Evolutionary conservation across 805 yeast genomes (phyloP), one percentile per base, ranked within the genome.

Genomic region (Jamesozyma jinghongensis): DNA sequence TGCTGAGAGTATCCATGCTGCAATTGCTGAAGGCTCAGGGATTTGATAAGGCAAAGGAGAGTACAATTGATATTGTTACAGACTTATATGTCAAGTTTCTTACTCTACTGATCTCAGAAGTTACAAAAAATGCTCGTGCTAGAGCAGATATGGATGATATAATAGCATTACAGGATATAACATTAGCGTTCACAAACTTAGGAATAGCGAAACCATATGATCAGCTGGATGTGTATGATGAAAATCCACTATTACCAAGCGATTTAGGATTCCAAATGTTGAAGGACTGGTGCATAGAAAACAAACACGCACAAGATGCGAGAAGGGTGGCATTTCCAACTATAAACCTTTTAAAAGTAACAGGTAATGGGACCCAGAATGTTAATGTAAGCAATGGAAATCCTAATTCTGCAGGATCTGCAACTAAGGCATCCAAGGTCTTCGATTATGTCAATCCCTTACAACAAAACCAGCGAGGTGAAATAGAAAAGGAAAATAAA

Each of bases 11-110:
- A 34, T 66, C 79, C 0, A 66, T 73, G 45, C 65, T 74, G 36
- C 81, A 75, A 56, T 57, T 68, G 42, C 69, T 90, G 39, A 77
- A 85, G 46, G 77, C 92, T 0, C 74, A 79, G 25, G 98, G 98
- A 0, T 85, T 87, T 53, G 95, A 85, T 46, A 72, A 78, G 51
- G 78, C 88, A 47, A 70, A 78, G 38, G 84, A 90, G 6, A 68
- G 75, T 6, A 74, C 82, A 1, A 67, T 90, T 8, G 88, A 86
- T 53, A 71, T 79, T 2, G 50, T 87, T n/a, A 79, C 94, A 0
- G 96, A 87, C 53, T 54, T 90, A 1, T 77, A 81, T 55, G 64
- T 83, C 14, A 71, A 81, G 42, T 81, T 79, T 55, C 60, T 90
- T 34, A 65, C 66, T 37, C 62, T 78, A 14, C 54, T 90, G 17